Base-by-base conservation (phyloP, 225 moss, liverwort and hornwort species). In the Climacium dendroides region DNA sequence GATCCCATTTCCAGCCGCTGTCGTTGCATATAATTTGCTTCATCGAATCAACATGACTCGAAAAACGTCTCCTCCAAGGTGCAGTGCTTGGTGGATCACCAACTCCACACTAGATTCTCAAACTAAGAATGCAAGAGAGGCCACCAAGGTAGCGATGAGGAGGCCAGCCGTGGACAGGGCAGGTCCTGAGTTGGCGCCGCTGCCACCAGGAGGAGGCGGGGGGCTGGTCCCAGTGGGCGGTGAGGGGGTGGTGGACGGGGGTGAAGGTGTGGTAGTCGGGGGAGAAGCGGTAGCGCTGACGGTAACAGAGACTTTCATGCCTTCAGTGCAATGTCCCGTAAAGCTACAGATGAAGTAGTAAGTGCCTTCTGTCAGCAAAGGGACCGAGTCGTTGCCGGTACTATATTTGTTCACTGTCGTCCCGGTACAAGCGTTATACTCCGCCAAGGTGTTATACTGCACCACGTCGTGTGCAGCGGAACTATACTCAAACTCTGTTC, bases 231-330 rank as follows among this genome's bases (percentile, higher is more conserved):
- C 19, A 7, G 85, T 59, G 11, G 91, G 83, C 10, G 83, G 17
- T 2, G 87, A 81, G 41, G 87, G 59, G 16, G 65, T 78, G 47
- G 52, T 47, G 5, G 53, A 2, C 76, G 76, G 76, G 54, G 76
- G 53, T 8, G 75, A 24, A 16, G 52, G 34, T 8, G 75, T 34
- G 52, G 53, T 3, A 15, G 89, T 67, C 19, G 91, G 81, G 23
- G 90, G 19, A 26, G 62, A 0, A 4, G 62, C 34, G 53, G 87
- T 34, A 74, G 76, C 1, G 48, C 6, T n/a, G 50, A 87, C 90
- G 52, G 0, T 80, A 19, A 90, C 81, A 43, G 90, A n/a, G 65
- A 90, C 50, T 78, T 92, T 92, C 92, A 92, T 92, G n/a, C 90
- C 90, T 2, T 0, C 0, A 16, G 28, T 0, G 73, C 90, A 92